A percentile compares a stretch with the other conserved stretches of the same genome.
phyloP scores from a whole-genome alignment of 176 grass and related monocot genomes.

The Eragrostis curvula region DNA sequence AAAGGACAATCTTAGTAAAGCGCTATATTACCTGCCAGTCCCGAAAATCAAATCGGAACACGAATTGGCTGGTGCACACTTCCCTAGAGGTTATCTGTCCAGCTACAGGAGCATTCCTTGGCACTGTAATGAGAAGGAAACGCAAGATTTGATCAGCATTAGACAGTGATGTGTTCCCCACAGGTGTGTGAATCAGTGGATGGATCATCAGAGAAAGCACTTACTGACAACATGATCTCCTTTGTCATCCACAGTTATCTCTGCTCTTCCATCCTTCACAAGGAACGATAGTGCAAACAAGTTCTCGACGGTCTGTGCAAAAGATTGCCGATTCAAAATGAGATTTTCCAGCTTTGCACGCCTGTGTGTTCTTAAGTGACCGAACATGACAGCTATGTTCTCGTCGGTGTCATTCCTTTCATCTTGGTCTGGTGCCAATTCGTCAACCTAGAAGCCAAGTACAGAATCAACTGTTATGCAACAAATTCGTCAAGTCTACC shows the following conservation, averaged over 20 bases:
- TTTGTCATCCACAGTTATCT: slow-evolving; percentile 32
- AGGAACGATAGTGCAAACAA: slow-evolving; percentile 63
- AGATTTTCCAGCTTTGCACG: slow-evolving; percentile 44
- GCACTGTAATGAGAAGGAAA: slow-evolving; percentile 29
- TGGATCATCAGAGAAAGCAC: too few relatives aligned
- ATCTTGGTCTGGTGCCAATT: slow-evolving; percentile 2
- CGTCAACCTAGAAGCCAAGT: neutral
- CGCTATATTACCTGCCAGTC: slow-evolving; percentile 44
- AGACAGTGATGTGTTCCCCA: neutral
- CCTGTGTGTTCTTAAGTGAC: slow-evolving; percentile 28
- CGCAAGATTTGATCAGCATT: neutral
- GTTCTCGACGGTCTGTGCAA: slow-evolving; percentile 55
- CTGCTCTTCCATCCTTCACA: slow-evolving; percentile 50
- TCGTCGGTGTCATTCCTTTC: slow-evolving; percentile 47
- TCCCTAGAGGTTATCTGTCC: slow-evolving; percentile 21
- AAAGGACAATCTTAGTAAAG: too few relatives aligned
- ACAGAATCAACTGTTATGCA: slow-evolving; percentile 9
- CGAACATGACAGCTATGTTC: slow-evolving; percentile 46
- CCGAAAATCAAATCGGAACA: slow-evolving; percentile 49
- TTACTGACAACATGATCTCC: too few relatives aligned
- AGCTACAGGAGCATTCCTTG: slow-evolving; percentile 49
- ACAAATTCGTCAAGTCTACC: too few relatives aligned
- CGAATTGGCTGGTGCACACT: slow-evolving; percentile 41
- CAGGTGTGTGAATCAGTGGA: too few relatives aligned
- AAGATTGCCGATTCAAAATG: slow-evolving; percentile 42